Percentiles rank a stretch among this genome's conserved stretches.
Conservation (phyloP, 345 rosid species). For the Viola odorata region DNA sequence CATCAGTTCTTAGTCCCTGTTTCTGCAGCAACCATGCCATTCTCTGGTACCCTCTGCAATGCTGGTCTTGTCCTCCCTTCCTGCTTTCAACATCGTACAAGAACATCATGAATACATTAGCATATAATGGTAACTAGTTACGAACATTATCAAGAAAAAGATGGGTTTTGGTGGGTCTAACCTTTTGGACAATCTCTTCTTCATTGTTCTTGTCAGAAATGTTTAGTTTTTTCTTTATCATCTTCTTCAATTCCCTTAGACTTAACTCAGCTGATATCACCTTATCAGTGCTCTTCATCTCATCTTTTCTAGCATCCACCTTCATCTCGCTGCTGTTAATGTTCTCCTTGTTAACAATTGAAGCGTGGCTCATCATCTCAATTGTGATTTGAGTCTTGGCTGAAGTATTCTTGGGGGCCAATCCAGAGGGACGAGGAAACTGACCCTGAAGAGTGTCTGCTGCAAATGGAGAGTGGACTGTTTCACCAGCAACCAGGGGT, state of each 20-base stretch:
- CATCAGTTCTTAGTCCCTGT: not conserved
- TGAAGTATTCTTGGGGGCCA: constrained; percentile 2
- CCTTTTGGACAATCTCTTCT: constrained; percentile 7
- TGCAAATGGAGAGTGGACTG: constrained; percentile 14
- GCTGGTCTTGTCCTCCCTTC: constrained; percentile 22
- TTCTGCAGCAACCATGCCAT: constrained; percentile 16
- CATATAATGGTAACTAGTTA: not conserved
- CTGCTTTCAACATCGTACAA: not conserved
- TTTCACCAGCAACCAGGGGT: constrained; percentile 12
- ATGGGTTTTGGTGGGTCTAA: not conserved
- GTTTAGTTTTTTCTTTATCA: constrained; percentile 29
- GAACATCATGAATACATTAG: not conserved
- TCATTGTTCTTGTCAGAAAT: constrained; percentile 17
- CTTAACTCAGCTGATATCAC: constrained; percentile 26
- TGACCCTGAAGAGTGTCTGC: constrained; percentile 28
- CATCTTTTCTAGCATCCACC: constrained; percentile 12
- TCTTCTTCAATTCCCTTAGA: constrained; percentile 41
- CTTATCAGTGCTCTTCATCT: constrained; percentile 12
- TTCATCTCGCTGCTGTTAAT: constrained; percentile 13
- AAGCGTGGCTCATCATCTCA: constrained; percentile 10
- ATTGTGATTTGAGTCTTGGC: constrained; percentile 25
- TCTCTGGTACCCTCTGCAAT: constrained; percentile 27
- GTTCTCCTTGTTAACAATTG: constrained; percentile 36
- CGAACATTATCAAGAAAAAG: not conserved
- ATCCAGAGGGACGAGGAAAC: constrained; percentile 16